A percentile compares a stretch with the other conserved stretches of the same genome.
phyloP scores from a whole-genome alignment of 495 filamentous ascomycete genomes.

The Neurospora sublineolata region DNA sequence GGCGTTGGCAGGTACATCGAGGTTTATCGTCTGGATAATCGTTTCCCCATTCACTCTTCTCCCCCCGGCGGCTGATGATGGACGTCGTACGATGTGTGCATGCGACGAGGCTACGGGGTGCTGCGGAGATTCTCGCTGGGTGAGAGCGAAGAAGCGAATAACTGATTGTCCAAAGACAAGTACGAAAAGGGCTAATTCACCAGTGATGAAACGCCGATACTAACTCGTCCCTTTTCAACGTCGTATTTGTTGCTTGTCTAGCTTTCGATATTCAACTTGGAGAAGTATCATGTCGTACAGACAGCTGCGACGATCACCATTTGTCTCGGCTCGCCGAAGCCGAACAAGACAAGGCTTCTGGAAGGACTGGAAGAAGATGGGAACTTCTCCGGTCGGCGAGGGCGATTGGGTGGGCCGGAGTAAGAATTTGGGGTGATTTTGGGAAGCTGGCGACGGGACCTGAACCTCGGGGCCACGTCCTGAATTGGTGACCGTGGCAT shows the following conservation, averaged over 20 bases:
- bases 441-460: background rate
- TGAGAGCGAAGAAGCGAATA: background rate
- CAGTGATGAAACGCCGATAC: background rate
- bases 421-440: background rate
- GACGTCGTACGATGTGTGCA: background rate
- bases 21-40: too few species aligned
- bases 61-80: background rate
- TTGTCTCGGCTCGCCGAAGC: background rate
- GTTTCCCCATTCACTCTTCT: background rate
- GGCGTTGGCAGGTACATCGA: too few species aligned
- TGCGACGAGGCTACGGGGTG: background rate
- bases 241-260: background rate
- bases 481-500: background rate
- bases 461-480: background rate
- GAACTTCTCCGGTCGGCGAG: background rate
- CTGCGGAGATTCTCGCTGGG: background rate
- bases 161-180: background rate
- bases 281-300: background rate
- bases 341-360: background rate
- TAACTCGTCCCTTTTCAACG: background rate
- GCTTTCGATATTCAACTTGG: background rate
- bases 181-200: background rate
- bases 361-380: background rate
- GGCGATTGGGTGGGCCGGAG: background rate
- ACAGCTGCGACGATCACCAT: background rate